Base-by-base conservation (phyloP, 106 monocot genomes). In the Acorus gramineus region DNA sequence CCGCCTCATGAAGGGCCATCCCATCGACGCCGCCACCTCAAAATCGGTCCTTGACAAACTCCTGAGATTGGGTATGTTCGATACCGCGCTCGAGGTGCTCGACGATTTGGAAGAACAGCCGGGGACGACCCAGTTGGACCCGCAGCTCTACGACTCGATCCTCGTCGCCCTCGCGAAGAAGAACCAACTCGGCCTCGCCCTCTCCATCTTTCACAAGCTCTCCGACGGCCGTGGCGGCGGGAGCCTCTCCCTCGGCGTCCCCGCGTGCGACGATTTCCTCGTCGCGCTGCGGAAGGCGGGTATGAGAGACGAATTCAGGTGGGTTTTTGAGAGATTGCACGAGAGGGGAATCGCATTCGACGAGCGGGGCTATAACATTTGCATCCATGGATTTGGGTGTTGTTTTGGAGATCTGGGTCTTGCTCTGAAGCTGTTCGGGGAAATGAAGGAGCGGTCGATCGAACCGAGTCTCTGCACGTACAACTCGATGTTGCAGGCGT, bases 341-440 rank as follows among this genome's bases (percentile, higher is more conserved):
- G 44, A 60, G n/a, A 77, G 64, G 59, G 66, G 69, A 0, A 71
- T 74, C 8, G 67, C 46, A 46, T 84, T 84, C 53, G 71, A 91
- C 48, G 14, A 69, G 0, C 46, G 72, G 46, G 59, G 74, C 5
- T 92, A 79, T 58, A 92, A 99, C 64, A 69, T 89, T 28, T 84
- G 79, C 59, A 92, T 99, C 55, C 81, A 84, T 46, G 87, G 81
- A 3, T 99, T 92, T 47, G 88, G 88, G 3, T 70, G 48, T 3
- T 79, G 82, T 28, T 28, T 28, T 79, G 68, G 85, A 6, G 67
- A 71, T 5, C 50, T 89, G 57, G 69, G 47, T n/a, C 45, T 78
- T 10, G 71, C 91, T 44, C 64, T 99, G n/a, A 44, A 44, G 4
- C 78, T 99, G 9, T 99, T 99, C 66, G 68, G 60, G 58, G 79